These are phyloP conservation scores for Starmerella stigmatis DNA, from an alignment of 805 yeast genomes.

Conservation along the genomic window DNA sequence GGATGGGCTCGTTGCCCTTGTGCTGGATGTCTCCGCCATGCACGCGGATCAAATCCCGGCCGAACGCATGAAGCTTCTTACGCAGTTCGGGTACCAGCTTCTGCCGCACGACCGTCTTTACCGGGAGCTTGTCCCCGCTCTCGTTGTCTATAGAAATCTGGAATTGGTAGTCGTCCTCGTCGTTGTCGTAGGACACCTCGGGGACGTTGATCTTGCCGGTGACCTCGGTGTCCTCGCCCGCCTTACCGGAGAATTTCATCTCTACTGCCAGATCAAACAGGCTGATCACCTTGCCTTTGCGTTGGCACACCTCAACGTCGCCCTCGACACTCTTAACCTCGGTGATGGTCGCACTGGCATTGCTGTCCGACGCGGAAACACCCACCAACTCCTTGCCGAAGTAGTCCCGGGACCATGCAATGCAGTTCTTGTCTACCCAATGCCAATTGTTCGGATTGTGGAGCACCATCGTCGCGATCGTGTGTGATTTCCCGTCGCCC, in stretches of 20 bases:
- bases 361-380: slow-evolving; percentile 33
- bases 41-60: slow-evolving; percentile 57
- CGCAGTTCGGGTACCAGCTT: slow-evolving; percentile 63
- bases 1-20: slow-evolving; percentile 34
- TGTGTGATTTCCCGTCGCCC: slow-evolving; percentile 8
- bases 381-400: slow-evolving; percentile 54
- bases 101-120: slow-evolving; percentile 43
- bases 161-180: slow-evolving; percentile 75
- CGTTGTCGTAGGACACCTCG: slow-evolving; percentile 88
- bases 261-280: slow-evolving; percentile 70
- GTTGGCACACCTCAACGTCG: slow-evolving; percentile 92
- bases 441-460: slow-evolving; percentile 99
- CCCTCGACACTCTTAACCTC: slow-evolving; percentile 64
- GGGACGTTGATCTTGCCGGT: slow-evolving; percentile 75
- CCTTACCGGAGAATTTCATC: slow-evolving; percentile 45
- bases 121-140: slow-evolving; percentile 35
- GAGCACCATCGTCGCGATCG: slow-evolving; percentile 57
- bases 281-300: slow-evolving; percentile 92
- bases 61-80: slow-evolving; percentile 50
- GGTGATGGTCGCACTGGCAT: slow-evolving; percentile 31
- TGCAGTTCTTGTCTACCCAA: slow-evolving; percentile 97
- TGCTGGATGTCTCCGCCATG: slow-evolving; percentile 87
- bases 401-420: slow-evolving; percentile 78
- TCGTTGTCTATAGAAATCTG: slow-evolving; percentile 56
- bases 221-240: slow-evolving; percentile 34